Evolutionary conservation across 495 filamentous ascomycete species (phyloP), one percentile per base, ranked within the genome.

Genomic region (Usnea hakonensis): DNA sequence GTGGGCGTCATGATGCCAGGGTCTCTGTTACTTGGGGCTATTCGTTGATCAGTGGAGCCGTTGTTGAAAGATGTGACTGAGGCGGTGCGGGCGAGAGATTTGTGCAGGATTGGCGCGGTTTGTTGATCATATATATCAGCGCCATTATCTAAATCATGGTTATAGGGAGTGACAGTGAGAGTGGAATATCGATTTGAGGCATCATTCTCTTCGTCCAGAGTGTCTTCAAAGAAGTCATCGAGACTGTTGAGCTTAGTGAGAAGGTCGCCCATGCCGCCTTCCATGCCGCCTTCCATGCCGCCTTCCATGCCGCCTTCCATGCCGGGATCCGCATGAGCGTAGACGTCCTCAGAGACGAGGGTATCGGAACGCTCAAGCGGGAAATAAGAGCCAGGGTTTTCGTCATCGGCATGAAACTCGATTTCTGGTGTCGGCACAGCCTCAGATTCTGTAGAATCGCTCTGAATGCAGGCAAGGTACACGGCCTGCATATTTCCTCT

Each of bases 401-500:
- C 95, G 41, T 96, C 91, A 63, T 99, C 94, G 6, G 84, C 79
- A 60, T 92, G 88, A 77, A 99, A 97, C 67, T 94, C 90, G 21
- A 99, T 86, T 57, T 94, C 90, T 17, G 91, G 87, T 0, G 90
- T 91, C 57, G 85, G 81, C 3, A 80, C 79, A n/a, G 87, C 79
- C 54, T 82, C 78, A 17, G 74, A 73, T 55, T 82, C 78, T 64
- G 78, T 74, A 54, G 77, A 76, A 58, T 90, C 87, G 30, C 83
- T 81, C 55, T 84, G 79, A 0, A 82, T 74, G 64, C 93, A 96
- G 57, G 90, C 95, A 72, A 96, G 94, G 72, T 96, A 96, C 5
- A 94, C 91, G 0, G 91, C 90, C 67, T 97, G 92, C n/a, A 97
- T 92, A 69, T 97, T 97, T 60, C 85, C 81, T 40, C 92, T 81